Conservation (phyloP, 208 protist species). For the Naegleria lovaniensis region DNA sequence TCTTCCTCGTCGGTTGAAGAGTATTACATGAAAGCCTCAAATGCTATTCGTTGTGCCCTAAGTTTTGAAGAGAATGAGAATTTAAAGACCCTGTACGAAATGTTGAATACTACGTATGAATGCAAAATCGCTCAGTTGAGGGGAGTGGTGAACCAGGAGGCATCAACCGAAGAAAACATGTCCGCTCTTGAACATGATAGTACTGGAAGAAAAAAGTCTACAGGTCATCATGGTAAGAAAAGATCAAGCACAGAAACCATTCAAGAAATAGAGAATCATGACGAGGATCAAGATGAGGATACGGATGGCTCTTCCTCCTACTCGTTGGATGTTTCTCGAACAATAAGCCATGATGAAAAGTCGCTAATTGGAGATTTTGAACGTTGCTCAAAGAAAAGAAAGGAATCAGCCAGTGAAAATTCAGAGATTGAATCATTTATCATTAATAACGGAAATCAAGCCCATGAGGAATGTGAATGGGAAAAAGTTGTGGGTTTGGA, state of each 20-base stretch:
- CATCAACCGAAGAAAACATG: not conserved
- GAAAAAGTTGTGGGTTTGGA: conserved; percentile 87
- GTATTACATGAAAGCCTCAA: not conserved
- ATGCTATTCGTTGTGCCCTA: not conserved
- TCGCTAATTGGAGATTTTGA: not conserved
- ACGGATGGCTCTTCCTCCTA: not conserved
- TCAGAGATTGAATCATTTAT: not conserved
- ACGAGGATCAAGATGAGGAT: not conserved
- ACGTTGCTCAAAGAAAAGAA: not conserved
- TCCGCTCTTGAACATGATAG: not conserved
- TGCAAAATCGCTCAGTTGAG: not conserved
- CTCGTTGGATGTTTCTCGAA: not conserved
- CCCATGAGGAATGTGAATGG: conserved; percentile 44
- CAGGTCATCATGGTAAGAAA: no score
- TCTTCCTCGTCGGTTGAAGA: no score
- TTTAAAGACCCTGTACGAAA: not conserved
- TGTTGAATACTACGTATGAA: not conserved
- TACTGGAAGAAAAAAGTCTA: not conserved
- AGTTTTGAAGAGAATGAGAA: not conserved
- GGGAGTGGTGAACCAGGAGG: not conserved
- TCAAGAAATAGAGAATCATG: not conserved
- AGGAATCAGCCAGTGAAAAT: not conserved
- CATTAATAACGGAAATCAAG: not conserved
- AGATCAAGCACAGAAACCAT: not conserved
- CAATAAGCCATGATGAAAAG: not conserved